These are phyloP conservation scores for Fusarium tuaranense DNA, from an alignment of 2,329 filamentous ascomycete genomes.

Conservation along the genomic window DNA sequence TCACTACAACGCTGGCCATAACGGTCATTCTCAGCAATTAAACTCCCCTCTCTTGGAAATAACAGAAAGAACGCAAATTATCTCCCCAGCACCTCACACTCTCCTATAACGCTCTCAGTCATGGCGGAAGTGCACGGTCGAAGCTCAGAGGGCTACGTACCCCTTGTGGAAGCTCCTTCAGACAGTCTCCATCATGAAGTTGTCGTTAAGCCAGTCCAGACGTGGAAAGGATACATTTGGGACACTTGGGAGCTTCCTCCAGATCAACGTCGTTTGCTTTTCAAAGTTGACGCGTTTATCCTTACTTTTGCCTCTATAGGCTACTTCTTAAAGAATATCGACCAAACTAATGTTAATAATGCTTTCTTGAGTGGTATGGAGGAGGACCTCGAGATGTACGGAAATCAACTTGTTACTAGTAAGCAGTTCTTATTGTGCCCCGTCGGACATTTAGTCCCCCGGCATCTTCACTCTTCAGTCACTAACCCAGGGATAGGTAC, in stretches of 20 bases:
- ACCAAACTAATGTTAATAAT: slow-evolving; percentile 55
- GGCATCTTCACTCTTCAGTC: not conserved
- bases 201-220: slow-evolving; percentile 11
- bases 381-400: slow-evolving; percentile 30
- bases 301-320: slow-evolving; percentile 50
- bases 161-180: not conserved
- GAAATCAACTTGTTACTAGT: slow-evolving; percentile 33
- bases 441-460: no score
- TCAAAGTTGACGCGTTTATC: slow-evolving; percentile 50
- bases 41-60: not conserved
- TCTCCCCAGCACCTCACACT: not conserved
- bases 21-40: not conserved
- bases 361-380: slow-evolving; percentile 42
- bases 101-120: not conserved
- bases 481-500: slow-evolving; percentile 8
- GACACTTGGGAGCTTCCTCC: slow-evolving; percentile 48
- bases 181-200: not conserved
- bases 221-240: slow-evolving; percentile 54
- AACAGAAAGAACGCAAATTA: not conserved
- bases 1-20: not conserved
- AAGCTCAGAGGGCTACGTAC: not conserved
- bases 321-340: slow-evolving; percentile 50
- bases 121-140: not conserved
- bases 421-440: not conserved
- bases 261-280: slow-evolving; percentile 47